A percentile compares a stretch with the other conserved stretches of the same genome.
These are phyloP conservation scores for Mycena latifolia DNA, from an alignment of 768 basidiomycete genomes.

Conservation along the genomic window DNA sequence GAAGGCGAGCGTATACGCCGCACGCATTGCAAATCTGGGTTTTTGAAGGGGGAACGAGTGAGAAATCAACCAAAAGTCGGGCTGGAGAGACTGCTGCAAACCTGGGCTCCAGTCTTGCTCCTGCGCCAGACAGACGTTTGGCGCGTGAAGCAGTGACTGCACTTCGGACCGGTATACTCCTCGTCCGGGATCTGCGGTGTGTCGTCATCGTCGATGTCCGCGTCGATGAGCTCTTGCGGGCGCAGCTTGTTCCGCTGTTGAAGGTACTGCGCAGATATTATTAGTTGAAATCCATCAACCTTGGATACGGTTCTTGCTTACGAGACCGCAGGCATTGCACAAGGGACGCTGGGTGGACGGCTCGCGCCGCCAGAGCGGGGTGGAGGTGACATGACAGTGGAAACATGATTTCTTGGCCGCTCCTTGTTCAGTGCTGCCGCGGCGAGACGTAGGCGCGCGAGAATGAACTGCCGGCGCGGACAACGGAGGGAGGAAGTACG, in stretches of 20 bases:
- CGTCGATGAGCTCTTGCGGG: conserved; percentile 24
- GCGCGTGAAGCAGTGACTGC: conserved; percentile 63
- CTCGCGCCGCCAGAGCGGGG: conserved; percentile 27
- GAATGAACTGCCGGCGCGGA: not conserved
- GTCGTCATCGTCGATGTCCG: conserved; percentile 11
- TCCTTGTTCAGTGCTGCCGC: not conserved
- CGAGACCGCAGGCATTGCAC: conserved; percentile 29
- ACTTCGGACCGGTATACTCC: conserved; percentile 49
- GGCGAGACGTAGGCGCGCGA: not conserved
- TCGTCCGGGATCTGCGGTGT: conserved; percentile 4
- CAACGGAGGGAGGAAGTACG: not conserved
- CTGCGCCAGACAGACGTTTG: conserved; percentile 65
- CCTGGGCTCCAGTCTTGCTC: conserved; percentile 61
- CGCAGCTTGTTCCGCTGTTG: conserved; percentile 15
- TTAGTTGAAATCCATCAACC: no score
- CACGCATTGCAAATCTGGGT: conserved; percentile 65
- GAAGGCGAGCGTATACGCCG: conserved; percentile 61
- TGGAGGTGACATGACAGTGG: conserved; percentile 23
- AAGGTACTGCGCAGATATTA: conserved; percentile 5
- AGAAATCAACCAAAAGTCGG: no score
- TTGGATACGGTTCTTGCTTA: no score
- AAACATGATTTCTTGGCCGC: conserved; percentile 13
- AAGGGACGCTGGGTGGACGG: conserved; percentile 14
- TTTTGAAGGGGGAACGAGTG: no score
- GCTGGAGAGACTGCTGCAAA: no score